A percentile compares a stretch with the other conserved stretches of the same genome.
Conservation (phyloP, 441 rosid species). For the Croton laevigatus region DNA sequence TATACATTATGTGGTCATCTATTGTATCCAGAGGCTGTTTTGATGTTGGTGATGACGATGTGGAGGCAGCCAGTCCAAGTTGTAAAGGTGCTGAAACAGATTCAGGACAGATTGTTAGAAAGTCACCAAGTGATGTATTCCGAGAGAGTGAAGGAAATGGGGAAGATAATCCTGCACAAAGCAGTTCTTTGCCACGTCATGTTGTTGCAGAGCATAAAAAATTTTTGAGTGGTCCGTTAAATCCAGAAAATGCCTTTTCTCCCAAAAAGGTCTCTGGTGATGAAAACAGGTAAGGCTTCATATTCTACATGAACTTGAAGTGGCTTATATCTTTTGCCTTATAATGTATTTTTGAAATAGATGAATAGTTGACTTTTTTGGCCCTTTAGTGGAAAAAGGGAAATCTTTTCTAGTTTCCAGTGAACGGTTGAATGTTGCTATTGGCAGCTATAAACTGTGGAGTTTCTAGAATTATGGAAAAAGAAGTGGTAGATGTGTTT, state of each 20-base stretch:
- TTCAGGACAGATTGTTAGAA: slow-evolving; percentile 38
- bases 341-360: not conserved
- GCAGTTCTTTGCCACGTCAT: slow-evolving; percentile 43
- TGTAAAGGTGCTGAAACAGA: slow-evolving; percentile 48
- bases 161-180: slow-evolving; percentile 41
- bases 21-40: slow-evolving; percentile 76
- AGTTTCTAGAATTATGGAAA: not conserved
- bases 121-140: slow-evolving; percentile 38
- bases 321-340: not conserved
- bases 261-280: slow-evolving; percentile 52
- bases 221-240: slow-evolving; percentile 63
- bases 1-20: slow-evolving; percentile 13
- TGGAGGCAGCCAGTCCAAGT: slow-evolving; percentile 49
- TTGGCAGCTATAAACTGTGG: not conserved
- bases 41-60: slow-evolving; percentile 76
- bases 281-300: slow-evolving; percentile 62
- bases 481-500: not conserved
- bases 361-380: not conserved
- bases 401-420: not conserved
- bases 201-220: slow-evolving; percentile 46
- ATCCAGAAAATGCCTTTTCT: slow-evolving; percentile 54
- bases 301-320: slow-evolving; percentile 16
- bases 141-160: slow-evolving; percentile 44
- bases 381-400: not conserved
- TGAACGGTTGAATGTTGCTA: not conserved